Evolutionary conservation across 2,329 filamentous ascomycete species (phyloP).

Genomic region (Herpotrichia juniperi): DNA sequence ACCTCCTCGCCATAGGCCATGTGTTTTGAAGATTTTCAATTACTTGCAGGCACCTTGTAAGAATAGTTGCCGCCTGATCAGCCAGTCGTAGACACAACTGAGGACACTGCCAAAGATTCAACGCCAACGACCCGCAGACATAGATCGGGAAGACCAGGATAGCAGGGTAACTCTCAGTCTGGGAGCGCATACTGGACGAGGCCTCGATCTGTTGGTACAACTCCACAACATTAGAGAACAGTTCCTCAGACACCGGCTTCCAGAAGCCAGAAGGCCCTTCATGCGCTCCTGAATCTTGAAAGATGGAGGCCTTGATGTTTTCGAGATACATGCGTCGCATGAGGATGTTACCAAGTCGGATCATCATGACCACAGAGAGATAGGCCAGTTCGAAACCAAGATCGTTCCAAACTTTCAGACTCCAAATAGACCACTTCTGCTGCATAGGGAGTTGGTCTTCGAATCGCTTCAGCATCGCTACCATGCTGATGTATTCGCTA

Average conservation of each 20-base stretch:
- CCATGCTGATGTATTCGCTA: constrained; percentile 1
- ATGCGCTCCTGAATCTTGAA: not conserved
- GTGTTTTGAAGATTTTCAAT: not conserved
- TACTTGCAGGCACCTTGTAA: not conserved
- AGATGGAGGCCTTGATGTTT: constrained; percentile 3
- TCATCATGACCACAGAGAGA: constrained; percentile 2
- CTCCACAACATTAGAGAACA: not conserved
- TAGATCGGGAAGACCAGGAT: constrained; percentile 1
- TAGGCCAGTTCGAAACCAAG: not conserved
- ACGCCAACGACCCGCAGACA: not conserved
- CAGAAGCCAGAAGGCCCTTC: not conserved
- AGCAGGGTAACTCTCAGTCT: not conserved
- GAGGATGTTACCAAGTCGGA: constrained; percentile 4
- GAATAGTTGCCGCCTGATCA: not conserved
- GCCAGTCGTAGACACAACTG: not conserved
- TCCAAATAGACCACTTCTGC: constrained; percentile 4
- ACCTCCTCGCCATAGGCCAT: not conserved
- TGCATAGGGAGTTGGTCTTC: not conserved
- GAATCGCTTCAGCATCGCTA: not conserved
- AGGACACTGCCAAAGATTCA: constrained; percentile 4
- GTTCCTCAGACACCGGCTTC: constrained; percentile 1
- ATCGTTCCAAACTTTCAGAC: constrained; percentile 2
- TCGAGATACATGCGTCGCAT: constrained; percentile 2
- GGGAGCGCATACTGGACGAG: not conserved
- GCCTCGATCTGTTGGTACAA: constrained; percentile 3